A percentile compares a stretch with the other conserved stretches of the same genome.
phyloP scores from a whole-genome alignment of 1,139 yeast species.

The Yamadazyma jaroonii region DNA sequence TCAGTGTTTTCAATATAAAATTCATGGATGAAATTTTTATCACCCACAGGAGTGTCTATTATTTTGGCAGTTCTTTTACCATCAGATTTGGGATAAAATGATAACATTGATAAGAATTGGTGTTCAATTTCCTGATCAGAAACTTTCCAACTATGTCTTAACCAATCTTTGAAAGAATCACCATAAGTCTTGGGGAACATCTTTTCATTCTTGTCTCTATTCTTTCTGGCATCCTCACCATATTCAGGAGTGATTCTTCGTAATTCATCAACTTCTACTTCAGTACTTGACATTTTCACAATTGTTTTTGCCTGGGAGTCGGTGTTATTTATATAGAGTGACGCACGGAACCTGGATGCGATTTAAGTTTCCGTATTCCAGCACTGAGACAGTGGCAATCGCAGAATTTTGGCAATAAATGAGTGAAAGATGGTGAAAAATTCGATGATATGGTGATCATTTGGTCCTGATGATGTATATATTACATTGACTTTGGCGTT shows the following conservation, averaged over 20 bases:
- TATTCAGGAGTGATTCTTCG: slow-evolving; percentile 12
- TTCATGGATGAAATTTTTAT: slow-evolving; percentile 54
- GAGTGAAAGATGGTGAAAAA: no score
- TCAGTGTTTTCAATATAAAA: slow-evolving; percentile 43
- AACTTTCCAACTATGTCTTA: slow-evolving; percentile 27
- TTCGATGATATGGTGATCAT: no score
- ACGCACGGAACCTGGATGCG: no score
- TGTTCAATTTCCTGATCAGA: slow-evolving; percentile 31
- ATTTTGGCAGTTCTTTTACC: slow-evolving; percentile 47
- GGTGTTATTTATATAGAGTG: neutral
- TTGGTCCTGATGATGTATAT: no score
- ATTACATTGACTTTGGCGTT: no score
- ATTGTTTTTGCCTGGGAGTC: no score
- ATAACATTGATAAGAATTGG: slow-evolving; percentile 42
- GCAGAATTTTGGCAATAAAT: no score
- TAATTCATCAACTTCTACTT: slow-evolving; percentile 6
- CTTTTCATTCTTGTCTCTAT: neutral
- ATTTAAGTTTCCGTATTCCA: no score
- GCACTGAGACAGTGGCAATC: no score
- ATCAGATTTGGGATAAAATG: slow-evolving; percentile 58
- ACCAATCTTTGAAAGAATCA: slow-evolving; percentile 39
- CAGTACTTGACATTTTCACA: neutral
- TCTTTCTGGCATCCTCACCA: neutral
- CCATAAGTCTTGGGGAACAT: slow-evolving; percentile 17
- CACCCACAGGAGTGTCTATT: slow-evolving; percentile 49